phyloP scores from a whole-genome alignment of 768 basidiomycete species.

The Termitomyces sp. region DNA sequence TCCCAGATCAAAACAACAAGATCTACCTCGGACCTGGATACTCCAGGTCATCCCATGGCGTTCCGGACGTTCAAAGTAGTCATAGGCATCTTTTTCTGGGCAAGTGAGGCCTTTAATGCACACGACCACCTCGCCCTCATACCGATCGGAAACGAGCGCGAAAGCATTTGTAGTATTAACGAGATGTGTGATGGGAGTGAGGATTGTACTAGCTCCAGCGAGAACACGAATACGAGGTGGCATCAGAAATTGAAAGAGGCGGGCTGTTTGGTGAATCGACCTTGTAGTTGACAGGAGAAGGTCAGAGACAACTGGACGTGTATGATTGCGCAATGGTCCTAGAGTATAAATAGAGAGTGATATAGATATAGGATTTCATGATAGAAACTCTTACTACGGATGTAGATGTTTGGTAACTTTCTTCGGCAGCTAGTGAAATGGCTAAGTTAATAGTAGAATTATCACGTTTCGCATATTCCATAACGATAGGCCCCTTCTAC shows the following conservation, averaged over 20 bases:
- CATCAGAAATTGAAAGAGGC: slow-evolving; percentile 17
- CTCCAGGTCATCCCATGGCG: slow-evolving; percentile 83
- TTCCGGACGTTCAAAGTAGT: slow-evolving; percentile 73
- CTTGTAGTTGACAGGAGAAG: no score
- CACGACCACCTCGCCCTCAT: slow-evolving; percentile 72
- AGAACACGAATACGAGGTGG: slow-evolving; percentile 63
- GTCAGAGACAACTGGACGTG: no score
- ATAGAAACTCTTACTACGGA: no score
- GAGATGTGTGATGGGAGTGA: slow-evolving; percentile 49
- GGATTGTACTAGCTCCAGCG: slow-evolving; percentile 59
- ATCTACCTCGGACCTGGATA: slow-evolving; percentile 81
- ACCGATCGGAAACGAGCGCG: slow-evolving; percentile 53
- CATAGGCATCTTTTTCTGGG: slow-evolving; percentile 32
- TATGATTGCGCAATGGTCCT: no score
- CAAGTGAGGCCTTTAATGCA: slow-evolving; percentile 75
- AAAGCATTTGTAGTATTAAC: slow-evolving; percentile 62
- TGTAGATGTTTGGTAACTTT: no score
- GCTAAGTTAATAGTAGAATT: no score
- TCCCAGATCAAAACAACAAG: neutral
- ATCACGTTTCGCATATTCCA: no score
- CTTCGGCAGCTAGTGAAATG: no score
- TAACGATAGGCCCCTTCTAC: no score
- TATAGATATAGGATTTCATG: no score
- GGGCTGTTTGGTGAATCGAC: no score
- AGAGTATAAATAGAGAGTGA: no score